Conservation (phyloP, 2,329 filamentous ascomycete species). For the Stemphylium lycopersici region DNA sequence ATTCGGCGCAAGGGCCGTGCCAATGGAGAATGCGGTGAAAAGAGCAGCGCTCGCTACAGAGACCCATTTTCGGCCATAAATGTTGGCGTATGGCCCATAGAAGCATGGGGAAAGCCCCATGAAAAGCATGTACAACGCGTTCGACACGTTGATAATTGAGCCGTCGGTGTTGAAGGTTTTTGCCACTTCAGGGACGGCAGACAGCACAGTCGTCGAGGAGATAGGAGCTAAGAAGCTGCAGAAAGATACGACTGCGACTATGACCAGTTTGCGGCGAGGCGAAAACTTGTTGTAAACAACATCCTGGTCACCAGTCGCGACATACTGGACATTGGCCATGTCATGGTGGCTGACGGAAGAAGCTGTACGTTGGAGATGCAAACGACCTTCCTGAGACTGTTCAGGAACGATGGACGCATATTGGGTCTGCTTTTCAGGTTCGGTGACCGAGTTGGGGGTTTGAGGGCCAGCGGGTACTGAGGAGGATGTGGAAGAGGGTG, state of each 20-base stretch:
- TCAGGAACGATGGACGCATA: constrained; percentile 40
- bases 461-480: constrained; percentile 24
- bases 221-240: constrained; percentile 79
- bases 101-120: constrained; percentile 70
- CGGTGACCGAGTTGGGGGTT: constrained; percentile 1
- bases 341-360: constrained; percentile 42
- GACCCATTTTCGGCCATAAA: constrained; percentile 59
- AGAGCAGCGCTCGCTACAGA: constrained; percentile 65
- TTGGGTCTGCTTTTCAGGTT: constrained; percentile 34
- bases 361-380: constrained; percentile 41
- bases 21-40: constrained; percentile 73
- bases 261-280: constrained; percentile 65
- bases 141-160: constrained; percentile 73
- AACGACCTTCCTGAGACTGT: constrained; percentile 22
- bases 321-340: constrained; percentile 36
- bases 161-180: constrained; percentile 68
- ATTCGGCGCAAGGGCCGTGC: constrained; percentile 74
- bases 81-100: constrained; percentile 70
- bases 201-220: constrained; percentile 73
- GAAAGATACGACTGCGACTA: constrained; percentile 73
- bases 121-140: constrained; percentile 75
- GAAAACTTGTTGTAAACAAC: constrained; percentile 70
- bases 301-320: constrained; percentile 49
- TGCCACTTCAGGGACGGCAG: constrained; percentile 77
- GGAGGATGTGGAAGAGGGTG: constrained; percentile 27